A percentile compares a stretch with the other conserved stretches of the same genome.
These are phyloP conservation scores for Globisporangium radiosum DNA, from an alignment of 352 stramenopile species.

Conservation along the genomic window DNA sequence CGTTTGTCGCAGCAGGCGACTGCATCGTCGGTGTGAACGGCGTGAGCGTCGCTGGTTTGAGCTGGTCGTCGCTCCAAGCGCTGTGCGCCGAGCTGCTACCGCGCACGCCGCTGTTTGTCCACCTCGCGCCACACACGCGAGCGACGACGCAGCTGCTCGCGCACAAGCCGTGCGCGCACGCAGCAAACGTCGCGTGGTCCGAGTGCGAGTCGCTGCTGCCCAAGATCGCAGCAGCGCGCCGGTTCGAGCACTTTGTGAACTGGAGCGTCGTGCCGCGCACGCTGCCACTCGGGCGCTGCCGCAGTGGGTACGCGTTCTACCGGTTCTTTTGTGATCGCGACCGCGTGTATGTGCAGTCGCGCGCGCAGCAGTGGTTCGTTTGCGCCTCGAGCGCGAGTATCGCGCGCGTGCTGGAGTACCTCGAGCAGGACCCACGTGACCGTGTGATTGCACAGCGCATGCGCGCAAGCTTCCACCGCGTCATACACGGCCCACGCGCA, in stretches of 20 bases:
- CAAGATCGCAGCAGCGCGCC: conserved; percentile 36
- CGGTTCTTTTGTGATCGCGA: conserved; percentile 54
- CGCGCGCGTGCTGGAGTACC: conserved; percentile 36
- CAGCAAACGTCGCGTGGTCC: conserved; percentile 56
- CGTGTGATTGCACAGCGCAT: conserved; percentile 24
- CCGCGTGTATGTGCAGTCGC: conserved; percentile 45
- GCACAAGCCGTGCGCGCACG: conserved; percentile 52
- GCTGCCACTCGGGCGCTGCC: conserved; percentile 48
- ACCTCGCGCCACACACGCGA: conserved; percentile 29
- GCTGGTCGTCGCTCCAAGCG: conserved; percentile 33
- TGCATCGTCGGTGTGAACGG: conserved; percentile 64
- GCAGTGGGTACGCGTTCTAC: conserved; percentile 46
- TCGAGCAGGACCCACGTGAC: conserved; percentile 34
- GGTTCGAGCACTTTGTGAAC: conserved; percentile 61
- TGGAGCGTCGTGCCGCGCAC: conserved; percentile 55
- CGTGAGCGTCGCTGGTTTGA: conserved; percentile 30
- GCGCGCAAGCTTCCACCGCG: conserved; percentile 29
- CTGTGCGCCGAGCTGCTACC: conserved; percentile 27
- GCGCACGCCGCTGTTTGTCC: conserved; percentile 33
- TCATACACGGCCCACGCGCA: conserved; percentile 24
- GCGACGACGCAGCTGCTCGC: conserved; percentile 29
- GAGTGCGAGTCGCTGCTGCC: conserved; percentile 45
- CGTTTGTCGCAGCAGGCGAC: conserved; percentile 36
- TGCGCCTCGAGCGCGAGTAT: conserved; percentile 24
- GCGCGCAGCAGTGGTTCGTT: conserved; percentile 41